These are phyloP conservation scores for Cordyceps militaris DNA, from an alignment of 2,329 filamentous ascomycete genomes.

Conservation along the genomic window DNA sequence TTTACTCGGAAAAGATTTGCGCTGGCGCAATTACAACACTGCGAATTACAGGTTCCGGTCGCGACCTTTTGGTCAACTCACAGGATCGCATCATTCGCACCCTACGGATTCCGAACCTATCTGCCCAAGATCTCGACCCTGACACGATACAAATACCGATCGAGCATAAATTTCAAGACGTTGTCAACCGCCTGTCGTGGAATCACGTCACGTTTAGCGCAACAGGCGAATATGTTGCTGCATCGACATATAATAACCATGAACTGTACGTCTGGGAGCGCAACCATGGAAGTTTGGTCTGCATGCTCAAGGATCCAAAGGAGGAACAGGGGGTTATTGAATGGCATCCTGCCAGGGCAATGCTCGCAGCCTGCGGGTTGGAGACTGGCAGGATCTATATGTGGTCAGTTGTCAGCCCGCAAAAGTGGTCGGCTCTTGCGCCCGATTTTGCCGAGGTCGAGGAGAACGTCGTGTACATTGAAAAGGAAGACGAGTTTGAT, in stretches of 20 bases:
- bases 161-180: slow-evolving; percentile 97
- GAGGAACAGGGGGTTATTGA: slow-evolving; percentile 96
- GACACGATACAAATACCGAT: slow-evolving; percentile 84
- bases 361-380: slow-evolving; percentile 84
- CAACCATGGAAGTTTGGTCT: slow-evolving; percentile 84
- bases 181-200: slow-evolving; percentile 92
- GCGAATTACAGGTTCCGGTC: slow-evolving; percentile 72
- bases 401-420: slow-evolving; percentile 91
- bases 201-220: slow-evolving; percentile 95
- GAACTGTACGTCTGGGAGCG: slow-evolving; percentile 99
- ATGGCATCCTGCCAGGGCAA: slow-evolving; percentile 85
- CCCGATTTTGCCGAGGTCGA: slow-evolving; percentile 97
- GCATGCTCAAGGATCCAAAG: slow-evolving; percentile 93
- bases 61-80: slow-evolving; percentile 84
- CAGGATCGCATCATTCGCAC: slow-evolving; percentile 94
- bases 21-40: slow-evolving; percentile 82
- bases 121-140: slow-evolving; percentile 62
- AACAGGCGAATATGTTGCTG: slow-evolving; percentile 90
- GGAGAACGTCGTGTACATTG: slow-evolving; percentile 95
- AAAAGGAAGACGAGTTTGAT: slow-evolving; percentile 95
- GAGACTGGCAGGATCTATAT: slow-evolving; percentile 92
- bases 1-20: slow-evolving; percentile 85
- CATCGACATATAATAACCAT: slow-evolving; percentile 96
- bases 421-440: slow-evolving; percentile 94
- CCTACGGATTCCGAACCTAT: slow-evolving; percentile 76